These are phyloP conservation scores for Blastocladiella emersonii DNA, from an alignment of 371 early-diverging fungal genomes.

Conservation along the genomic window DNA sequence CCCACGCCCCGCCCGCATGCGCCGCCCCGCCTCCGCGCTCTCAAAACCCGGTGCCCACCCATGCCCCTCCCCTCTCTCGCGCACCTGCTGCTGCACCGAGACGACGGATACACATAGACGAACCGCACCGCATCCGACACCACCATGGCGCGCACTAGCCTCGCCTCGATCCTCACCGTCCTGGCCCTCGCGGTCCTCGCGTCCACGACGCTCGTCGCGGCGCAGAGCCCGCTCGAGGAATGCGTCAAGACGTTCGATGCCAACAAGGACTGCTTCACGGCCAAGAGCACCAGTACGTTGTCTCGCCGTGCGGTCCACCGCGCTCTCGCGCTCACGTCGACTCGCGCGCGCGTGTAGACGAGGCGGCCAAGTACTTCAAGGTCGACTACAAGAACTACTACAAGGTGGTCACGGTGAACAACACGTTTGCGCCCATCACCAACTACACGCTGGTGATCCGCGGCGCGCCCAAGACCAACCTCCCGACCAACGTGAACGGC, in stretches of 20 bases:
- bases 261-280: constrained; percentile 38
- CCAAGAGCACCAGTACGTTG: constrained; percentile 26
- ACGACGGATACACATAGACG: too few relatives aligned
- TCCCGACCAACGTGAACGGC: constrained; percentile 22
- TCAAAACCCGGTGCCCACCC: too few relatives aligned
- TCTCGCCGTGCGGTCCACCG: too few relatives aligned
- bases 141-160: too few relatives aligned
- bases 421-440: constrained; percentile 16
- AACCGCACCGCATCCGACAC: too few relatives aligned
- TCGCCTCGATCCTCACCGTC: constrained; percentile 6
- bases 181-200: too few relatives aligned
- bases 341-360: too few relatives aligned
- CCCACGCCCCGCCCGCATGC: too few relatives aligned
- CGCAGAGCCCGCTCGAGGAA: constrained; percentile 22
- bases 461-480: constrained; percentile 47
- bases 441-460: constrained; percentile 42
- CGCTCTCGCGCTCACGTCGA: too few relatives aligned
- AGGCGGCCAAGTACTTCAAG: constrained; percentile 31
- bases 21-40: too few relatives aligned
- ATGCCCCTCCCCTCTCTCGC: too few relatives aligned
- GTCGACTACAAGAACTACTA: constrained; percentile 49
- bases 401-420: constrained; percentile 36
- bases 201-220: constrained; percentile 16
- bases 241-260: constrained; percentile 28
- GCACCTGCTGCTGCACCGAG: too few relatives aligned